Base-by-base conservation (phyloP, 192 early-diverging fungal species). In the Thoreauomyces humboldtii region DNA sequence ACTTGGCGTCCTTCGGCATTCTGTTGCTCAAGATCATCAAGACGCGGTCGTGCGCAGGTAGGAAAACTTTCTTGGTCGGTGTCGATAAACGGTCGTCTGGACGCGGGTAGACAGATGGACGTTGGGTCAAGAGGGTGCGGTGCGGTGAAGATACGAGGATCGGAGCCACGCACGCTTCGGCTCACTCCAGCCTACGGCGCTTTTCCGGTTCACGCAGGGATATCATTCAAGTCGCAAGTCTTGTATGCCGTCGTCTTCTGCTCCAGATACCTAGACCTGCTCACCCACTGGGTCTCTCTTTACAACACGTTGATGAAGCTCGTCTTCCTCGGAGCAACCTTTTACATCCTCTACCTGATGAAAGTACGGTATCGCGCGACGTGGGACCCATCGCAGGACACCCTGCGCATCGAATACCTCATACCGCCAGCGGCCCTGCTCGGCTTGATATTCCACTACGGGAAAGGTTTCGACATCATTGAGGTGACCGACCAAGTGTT, bases 251-350 rank as follows among this genome's bases (percentile, higher is more conserved):
- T 90, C 29, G 93, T 99, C 9, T 99, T 98, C 73, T 66, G 84
- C 53, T 88, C 94, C n/a, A 90, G 97, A 48, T 99, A 99, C 71
- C 75, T 94, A 31, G 97, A 99, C 73, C 80, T 99, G 59, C 83
- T 92, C 59, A 76, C 77, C 28, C 65, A 73, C 33, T 94, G 80
- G 54, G 59, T 87, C 36, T 92, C 91, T 0, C 65, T 95, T 15
- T 99, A 99, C 82, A 98, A 98, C 79, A 86, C 91, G 25, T 67
- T 87, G 11, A 95, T 96, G 94, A 96, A 99, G 81, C 38, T 93
- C 14, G 93, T 98, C 69, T 99, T 98, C 76, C 92, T 98, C 51
- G 75, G 73, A 0, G 81, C 91, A 6, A 85, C 92, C 7, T 73
- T 87, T 25, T 98, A 94, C 77, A 91, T 96, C 47, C 80, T 95